phyloP scores from a whole-genome alignment of 2,329 filamentous ascomycete genomes.

The Neofusicoccum kwambonambiense region DNA sequence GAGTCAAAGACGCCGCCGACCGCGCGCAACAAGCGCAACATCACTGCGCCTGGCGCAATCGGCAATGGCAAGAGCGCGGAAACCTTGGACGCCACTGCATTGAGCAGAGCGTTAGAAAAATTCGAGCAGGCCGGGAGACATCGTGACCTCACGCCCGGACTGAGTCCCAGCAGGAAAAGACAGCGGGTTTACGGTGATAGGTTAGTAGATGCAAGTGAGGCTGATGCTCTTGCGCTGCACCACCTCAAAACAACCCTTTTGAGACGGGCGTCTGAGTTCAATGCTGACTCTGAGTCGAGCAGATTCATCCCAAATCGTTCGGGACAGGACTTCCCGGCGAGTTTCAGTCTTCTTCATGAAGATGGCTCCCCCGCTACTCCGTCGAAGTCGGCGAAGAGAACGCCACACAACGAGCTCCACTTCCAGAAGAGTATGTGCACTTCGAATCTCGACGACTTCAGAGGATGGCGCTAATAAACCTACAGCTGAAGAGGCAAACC shows the following conservation, averaged over 20 bases:
- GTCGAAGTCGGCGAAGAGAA: slow-evolving; percentile 78
- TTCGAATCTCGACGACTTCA: neutral
- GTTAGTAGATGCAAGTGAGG: slow-evolving; percentile 27
- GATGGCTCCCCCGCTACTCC: slow-evolving; percentile 91
- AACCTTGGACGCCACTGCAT: slow-evolving; percentile 57
- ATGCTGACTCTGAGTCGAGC: slow-evolving; percentile 10
- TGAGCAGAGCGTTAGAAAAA: slow-evolving; percentile 61
- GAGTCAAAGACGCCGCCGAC: slow-evolving; percentile 62
- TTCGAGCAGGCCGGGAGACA: slow-evolving; percentile 60
- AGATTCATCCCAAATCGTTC: slow-evolving; percentile 95
- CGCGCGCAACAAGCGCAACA: slow-evolving; percentile 49
- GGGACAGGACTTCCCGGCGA: slow-evolving; percentile 89
- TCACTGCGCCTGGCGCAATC: slow-evolving; percentile 29
- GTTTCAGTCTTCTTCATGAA: slow-evolving; percentile 87
- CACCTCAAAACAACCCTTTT: neutral
- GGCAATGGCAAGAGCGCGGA: slow-evolving; percentile 46
- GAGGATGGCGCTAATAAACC: slow-evolving; percentile 21
- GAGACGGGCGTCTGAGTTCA: slow-evolving; percentile 4
- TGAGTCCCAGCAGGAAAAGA: slow-evolving; percentile 67
- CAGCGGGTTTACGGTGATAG: slow-evolving; percentile 63
- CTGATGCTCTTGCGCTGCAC: neutral
- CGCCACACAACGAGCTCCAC: slow-evolving; percentile 84
- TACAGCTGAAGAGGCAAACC: slow-evolving; percentile 86
- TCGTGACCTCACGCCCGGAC: slow-evolving; percentile 61
- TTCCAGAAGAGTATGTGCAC: slow-evolving; percentile 71